A percentile compares a stretch with the other conserved stretches of the same genome.
Conservation (phyloP, 345 rosid species). For the Lepidium didymum region DNA sequence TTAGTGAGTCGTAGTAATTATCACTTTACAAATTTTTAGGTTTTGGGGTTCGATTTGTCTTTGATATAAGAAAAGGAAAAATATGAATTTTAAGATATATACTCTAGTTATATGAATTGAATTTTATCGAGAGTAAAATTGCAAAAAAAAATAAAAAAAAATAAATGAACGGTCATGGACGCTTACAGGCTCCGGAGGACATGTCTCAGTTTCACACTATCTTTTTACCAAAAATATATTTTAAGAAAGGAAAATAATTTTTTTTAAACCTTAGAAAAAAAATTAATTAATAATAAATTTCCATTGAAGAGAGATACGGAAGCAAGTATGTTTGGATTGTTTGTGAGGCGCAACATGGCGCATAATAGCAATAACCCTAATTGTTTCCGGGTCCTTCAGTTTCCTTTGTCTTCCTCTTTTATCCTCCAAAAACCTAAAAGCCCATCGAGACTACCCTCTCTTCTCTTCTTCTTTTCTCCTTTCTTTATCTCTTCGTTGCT, state of each 20-base stretch:
- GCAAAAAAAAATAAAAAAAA: no score
- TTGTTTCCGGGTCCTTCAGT: slow-evolving; percentile 30
- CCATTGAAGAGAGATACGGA: neutral
- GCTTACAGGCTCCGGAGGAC: neutral
- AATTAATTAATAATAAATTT: no score
- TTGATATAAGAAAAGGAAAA: no score
- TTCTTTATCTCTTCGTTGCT: slow-evolving; percentile 8
- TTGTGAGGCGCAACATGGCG: slow-evolving; percentile 21
- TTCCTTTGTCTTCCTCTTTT: slow-evolving; percentile 25
- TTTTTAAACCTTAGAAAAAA: neutral
- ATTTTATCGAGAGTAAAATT: no score
- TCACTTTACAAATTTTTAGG: no score
- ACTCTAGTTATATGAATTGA: no score
- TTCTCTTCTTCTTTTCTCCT: neutral
- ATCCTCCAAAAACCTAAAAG: slow-evolving; percentile 14
- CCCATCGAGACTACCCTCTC: neutral
- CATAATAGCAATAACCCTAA: slow-evolving; percentile 21
- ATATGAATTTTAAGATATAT: no score
- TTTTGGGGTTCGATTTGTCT: no score
- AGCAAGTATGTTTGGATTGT: neutral
- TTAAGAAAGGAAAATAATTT: neutral
- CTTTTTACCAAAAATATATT: neutral
- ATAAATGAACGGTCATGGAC: neutral
- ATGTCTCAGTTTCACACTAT: neutral
- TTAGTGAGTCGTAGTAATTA: no score